Conservation (phyloP, 345 rosid genomes). For the Rhodamnia rubescens region DNA sequence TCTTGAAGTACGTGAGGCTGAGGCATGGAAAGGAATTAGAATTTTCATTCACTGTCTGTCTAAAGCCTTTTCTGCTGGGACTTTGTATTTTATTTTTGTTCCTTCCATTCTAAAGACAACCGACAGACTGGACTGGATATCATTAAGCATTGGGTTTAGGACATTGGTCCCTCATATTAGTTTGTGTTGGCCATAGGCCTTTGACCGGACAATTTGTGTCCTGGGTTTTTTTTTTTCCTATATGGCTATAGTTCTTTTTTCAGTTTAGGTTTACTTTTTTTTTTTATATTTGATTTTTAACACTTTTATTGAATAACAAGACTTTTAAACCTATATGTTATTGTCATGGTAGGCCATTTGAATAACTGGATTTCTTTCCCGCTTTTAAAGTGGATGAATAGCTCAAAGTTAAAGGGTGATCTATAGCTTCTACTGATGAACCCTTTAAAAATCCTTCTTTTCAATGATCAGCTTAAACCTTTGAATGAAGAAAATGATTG, state of each 20-base stretch:
- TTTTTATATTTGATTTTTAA: too few species aligned
- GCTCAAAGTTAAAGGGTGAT: background rate
- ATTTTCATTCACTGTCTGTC: background rate
- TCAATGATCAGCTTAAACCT: background rate
- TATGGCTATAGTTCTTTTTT: too few species aligned
- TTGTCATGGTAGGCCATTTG: too few species aligned
- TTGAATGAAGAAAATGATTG: background rate
- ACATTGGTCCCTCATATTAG: slow-evolving; percentile 14
- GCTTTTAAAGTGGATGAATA: background rate
- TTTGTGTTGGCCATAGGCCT: too few species aligned
- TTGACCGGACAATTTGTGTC: too few species aligned
- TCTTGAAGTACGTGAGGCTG: background rate
- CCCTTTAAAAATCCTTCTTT: background rate
- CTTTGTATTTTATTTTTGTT: slow-evolving; percentile 1
- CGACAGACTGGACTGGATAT: slow-evolving; percentile 20
- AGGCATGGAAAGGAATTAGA: too few species aligned
- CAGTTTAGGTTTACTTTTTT: too few species aligned
- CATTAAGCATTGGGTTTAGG: slow-evolving; percentile 16
- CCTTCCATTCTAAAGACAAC: background rate
- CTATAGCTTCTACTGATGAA: background rate
- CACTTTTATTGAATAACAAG: too few species aligned
- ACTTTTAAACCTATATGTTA: too few species aligned
- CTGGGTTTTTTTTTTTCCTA: too few species aligned
- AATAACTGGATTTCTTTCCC: background rate
- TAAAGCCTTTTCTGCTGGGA: slow-evolving; percentile 1